Base-by-base conservation (phyloP, 768 basidiomycete genomes). In the Chiua virens region DNA sequence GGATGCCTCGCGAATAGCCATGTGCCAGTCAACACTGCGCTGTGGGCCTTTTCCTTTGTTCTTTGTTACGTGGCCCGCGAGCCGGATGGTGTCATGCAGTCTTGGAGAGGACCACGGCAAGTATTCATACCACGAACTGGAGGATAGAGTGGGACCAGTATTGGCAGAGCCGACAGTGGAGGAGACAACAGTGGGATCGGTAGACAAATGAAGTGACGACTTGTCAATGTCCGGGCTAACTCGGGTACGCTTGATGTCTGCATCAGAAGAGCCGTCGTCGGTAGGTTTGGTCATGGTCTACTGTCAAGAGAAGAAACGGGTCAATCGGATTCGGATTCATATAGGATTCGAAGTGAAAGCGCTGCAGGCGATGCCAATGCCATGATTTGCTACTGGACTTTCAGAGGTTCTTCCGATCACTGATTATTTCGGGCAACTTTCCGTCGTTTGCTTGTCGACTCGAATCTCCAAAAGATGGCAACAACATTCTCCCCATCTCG, bases 191-290 rank as follows among this genome's bases (percentile, higher is more conserved):
- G 17, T 47, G 52, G 32, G 38, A 38, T 41, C 32, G 37, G 27
- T 21, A 39, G 47, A 42, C 8, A 20, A 28, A 30, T 38, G 42
- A 20, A 23, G 42, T 34, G 45, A n/a, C 6, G 20, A 43, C 30
- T 30, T 10, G 30, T 30, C 30, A 7, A 8, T 47, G 41, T 48
- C 38, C 34, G 42, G 53, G 43, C 42, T 45, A 7, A 7, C 30
- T 14, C 30, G 11, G 30, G 13, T 2, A 14, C 13, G 13, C 30
- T 30, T 30, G 32, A 59, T 30, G 39, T 67, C 69, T 37, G 59
- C 61, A 52, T 69, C 70, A 41, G 64, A 68, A 54, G 69, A 65
- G 6, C 65, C 68, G 49, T 69, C 59, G 56, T 70, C 64, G 17
- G 58, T 49, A 6, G 10, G 32, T 46, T 41, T 59, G 55, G 69